These are phyloP conservation scores for Ceratobasidium sp. DNA, from an alignment of 1,284 basidiomycete genomes.

Conservation along the genomic window DNA sequence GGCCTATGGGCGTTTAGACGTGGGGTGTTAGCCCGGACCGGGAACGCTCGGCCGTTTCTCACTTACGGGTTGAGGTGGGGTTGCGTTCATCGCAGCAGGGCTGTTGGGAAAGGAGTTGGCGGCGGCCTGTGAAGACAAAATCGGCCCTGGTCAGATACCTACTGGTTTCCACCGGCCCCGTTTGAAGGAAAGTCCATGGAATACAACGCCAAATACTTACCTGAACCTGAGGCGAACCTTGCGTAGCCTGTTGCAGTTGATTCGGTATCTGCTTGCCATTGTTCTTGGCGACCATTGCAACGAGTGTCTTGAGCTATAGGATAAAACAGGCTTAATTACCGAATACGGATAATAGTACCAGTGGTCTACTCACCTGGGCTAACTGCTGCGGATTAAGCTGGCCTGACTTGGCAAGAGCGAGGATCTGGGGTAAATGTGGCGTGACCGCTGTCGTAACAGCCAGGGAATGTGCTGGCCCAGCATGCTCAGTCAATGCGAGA, in stretches of 20 bases:
- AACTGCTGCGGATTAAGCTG: conserved; percentile 13
- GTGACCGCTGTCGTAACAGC: conserved; percentile 5
- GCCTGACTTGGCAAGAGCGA: conserved; percentile 22
- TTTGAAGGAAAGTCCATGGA: too few relatives aligned
- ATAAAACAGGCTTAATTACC: neutral
- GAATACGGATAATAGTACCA: neutral
- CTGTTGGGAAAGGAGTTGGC: conserved; percentile 24
- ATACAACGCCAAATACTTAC: neutral
- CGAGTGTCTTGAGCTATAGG: conserved; percentile 25
- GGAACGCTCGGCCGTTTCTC: neutral
- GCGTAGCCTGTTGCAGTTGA: conserved; percentile 9
- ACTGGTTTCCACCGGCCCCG: too few relatives aligned
- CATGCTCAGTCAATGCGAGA: neutral
- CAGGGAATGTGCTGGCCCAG: neutral
- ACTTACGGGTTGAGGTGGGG: conserved; percentile 15
- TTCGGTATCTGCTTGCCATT: conserved; percentile 13
- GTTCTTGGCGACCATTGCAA: conserved; percentile 23
- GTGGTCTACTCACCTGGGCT: conserved; percentile 13
- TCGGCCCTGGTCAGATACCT: neutral
- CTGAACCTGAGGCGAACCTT: conserved; percentile 31
- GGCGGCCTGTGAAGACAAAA: neutral
- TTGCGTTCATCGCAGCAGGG: conserved; percentile 26
- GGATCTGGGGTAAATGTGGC: conserved; percentile 29
- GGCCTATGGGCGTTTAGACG: neutral
- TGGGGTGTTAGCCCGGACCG: neutral